phyloP scores from a whole-genome alignment of 352 stramenopile species.

The Phytopythium aichiense region DNA sequence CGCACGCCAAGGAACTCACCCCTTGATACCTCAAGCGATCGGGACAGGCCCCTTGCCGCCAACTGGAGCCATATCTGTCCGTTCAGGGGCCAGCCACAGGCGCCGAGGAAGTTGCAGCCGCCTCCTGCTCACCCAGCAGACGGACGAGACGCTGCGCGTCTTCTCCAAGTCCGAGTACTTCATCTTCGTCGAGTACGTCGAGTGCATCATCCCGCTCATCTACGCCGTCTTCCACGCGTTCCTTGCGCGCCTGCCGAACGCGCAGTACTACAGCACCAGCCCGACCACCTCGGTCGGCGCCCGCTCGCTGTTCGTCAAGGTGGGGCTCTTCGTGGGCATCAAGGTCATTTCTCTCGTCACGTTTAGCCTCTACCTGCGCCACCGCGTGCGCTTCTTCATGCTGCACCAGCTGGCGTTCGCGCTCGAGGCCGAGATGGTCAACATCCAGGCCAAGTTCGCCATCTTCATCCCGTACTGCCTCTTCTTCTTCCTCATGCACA shows the following conservation, averaged over 20 bases:
- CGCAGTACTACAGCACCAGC: slow-evolving; percentile 9
- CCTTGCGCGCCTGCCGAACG: slow-evolving; percentile 12
- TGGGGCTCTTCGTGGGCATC: slow-evolving; percentile 16
- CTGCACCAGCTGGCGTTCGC: slow-evolving; percentile 25
- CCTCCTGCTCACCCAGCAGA: background rate
- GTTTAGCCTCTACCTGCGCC: slow-evolving; percentile 11
- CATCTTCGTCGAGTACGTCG: slow-evolving; percentile 22
- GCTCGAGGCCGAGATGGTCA: slow-evolving; percentile 17
- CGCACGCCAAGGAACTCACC: background rate
- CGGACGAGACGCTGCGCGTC: slow-evolving; percentile 6
- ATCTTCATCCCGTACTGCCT: slow-evolving; percentile 25
- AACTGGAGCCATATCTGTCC: background rate
- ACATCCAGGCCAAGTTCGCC: slow-evolving; percentile 21
- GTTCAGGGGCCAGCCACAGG: background rate
- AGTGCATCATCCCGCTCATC: slow-evolving; percentile 21
- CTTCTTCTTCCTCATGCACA: slow-evolving; percentile 27
- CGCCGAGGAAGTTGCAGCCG: background rate
- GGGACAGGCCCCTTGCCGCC: too few relatives aligned
- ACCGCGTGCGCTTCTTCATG: slow-evolving; percentile 13
- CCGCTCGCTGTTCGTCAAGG: slow-evolving; percentile 9
- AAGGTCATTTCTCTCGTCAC: slow-evolving; percentile 11
- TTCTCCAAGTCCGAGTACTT: slow-evolving; percentile 21
- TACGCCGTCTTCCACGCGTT: slow-evolving; percentile 18
- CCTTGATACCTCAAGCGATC: background rate
- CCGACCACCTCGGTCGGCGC: slow-evolving; percentile 4